Evolutionary conservation across 768 basidiomycete species (phyloP).

Genomic region (Neoboletus magnificus): DNA sequence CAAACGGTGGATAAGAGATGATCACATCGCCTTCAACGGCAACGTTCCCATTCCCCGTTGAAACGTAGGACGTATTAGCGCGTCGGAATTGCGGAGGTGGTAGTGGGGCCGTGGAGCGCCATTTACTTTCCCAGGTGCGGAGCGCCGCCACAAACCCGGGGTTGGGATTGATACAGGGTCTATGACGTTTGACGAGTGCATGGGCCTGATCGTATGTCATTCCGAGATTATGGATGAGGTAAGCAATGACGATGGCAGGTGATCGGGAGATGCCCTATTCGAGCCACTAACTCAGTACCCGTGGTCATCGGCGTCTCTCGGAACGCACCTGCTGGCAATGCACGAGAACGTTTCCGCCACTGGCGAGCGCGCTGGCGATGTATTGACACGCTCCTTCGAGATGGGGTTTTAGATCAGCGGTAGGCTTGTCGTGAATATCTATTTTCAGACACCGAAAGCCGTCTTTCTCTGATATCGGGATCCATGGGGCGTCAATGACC

Average conservation of each 20-base stretch:
- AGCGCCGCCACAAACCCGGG: slow-evolving; percentile 65
- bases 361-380: slow-evolving; percentile 58
- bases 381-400: slow-evolving; percentile 65
- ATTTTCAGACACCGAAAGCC: slow-evolving; percentile 60
- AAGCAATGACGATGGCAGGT: slow-evolving; percentile 74
- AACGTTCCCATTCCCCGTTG: background rate
- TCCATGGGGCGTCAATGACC: slow-evolving; percentile 65
- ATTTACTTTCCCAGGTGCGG: slow-evolving; percentile 52
- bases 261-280: slow-evolving; percentile 74
- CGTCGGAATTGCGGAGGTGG: slow-evolving; percentile 26
- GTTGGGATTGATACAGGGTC: slow-evolving; percentile 76
- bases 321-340: slow-evolving; percentile 76
- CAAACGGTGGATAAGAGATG: slow-evolving; percentile 9
- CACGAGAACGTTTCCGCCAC: slow-evolving; percentile 66
- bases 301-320: background rate
- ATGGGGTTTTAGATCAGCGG: slow-evolving; percentile 62
- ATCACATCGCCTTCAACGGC: background rate
- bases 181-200: slow-evolving; percentile 56
- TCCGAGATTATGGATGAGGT: slow-evolving; percentile 69
- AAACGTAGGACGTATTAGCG: slow-evolving; percentile 27
- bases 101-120: slow-evolving; percentile 19
- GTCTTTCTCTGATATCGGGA: slow-evolving; percentile 44
- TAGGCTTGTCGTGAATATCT: slow-evolving; percentile 59
- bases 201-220: slow-evolving; percentile 70
- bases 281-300: background rate